phyloP scores from a whole-genome alignment of 2,329 filamentous ascomycete genomes.

The Penicillium sp. region DNA sequence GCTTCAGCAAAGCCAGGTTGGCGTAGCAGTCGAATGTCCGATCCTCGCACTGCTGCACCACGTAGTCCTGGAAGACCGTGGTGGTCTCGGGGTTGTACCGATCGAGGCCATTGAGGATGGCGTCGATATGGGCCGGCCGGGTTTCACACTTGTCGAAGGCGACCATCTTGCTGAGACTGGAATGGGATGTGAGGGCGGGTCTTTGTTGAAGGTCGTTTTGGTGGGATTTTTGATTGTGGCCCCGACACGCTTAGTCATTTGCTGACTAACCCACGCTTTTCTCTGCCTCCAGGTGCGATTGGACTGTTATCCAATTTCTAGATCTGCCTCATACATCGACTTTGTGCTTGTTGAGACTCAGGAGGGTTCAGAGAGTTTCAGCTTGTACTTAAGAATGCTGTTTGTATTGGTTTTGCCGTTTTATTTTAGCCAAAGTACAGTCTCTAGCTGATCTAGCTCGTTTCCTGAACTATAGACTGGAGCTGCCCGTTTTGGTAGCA shows the following conservation, averaged over 20 bases:
- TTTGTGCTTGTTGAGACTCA: no score
- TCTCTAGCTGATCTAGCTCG: no score
- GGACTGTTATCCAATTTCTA: no score
- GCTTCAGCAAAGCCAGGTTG: constrained; percentile 91
- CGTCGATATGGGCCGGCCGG: constrained; percentile 85
- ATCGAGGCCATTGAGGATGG: constrained; percentile 94
- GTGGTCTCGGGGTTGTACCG: constrained; percentile 98
- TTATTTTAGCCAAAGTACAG: no score
- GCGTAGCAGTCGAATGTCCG: constrained; percentile 94
- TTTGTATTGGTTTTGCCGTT: no score
- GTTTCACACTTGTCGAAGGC: constrained; percentile 85
- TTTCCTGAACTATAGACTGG: no score
- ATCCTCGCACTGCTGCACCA: constrained; percentile 90
- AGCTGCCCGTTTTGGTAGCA: no score
- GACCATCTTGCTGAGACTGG: constrained; percentile 26
- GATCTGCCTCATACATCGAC: no score
- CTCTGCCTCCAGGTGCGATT: constrained; percentile 5
- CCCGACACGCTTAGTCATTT: no score
- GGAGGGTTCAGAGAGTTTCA: neutral
- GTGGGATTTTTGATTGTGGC: constrained; percentile 32
- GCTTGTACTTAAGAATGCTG: no score
- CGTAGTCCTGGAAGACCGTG: constrained; percentile 87
- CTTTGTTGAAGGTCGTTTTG: constrained; percentile 27
- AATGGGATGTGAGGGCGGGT: constrained; percentile 22
- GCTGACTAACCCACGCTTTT: no score